Evolutionary conservation across 2,329 filamentous ascomycete species (phyloP).

Genomic region (Fusarium irregulare): DNA sequence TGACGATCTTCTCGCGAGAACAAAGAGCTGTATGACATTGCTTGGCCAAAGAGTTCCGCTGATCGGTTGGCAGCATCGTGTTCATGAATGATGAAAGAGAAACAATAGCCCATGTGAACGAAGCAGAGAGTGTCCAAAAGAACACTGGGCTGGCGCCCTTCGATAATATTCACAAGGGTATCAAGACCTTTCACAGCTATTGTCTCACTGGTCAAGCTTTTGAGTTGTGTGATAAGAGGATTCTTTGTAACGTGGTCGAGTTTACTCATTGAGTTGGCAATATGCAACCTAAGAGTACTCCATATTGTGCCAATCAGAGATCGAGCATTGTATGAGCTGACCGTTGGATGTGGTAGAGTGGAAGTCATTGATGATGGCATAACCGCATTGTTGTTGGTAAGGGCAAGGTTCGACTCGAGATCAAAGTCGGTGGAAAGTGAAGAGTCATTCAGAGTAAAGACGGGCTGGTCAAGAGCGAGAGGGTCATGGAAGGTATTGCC

Average conservation of each 20-base stretch:
- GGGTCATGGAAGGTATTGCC: conserved; percentile 45
- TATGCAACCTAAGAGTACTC: conserved; percentile 60
- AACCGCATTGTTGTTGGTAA: conserved; percentile 48
- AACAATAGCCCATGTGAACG: conserved; percentile 63
- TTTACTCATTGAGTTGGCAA: conserved; percentile 58
- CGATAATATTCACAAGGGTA: conserved; percentile 55
- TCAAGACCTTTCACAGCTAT: conserved; percentile 58
- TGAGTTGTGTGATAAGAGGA: conserved; percentile 56
- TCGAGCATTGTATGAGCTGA: conserved; percentile 45
- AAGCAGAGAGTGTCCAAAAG: conserved; percentile 62
- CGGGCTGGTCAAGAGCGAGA: conserved; percentile 50
- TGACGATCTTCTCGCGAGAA: conserved; percentile 53
- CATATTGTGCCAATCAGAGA: conserved; percentile 58
- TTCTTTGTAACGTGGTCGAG: conserved; percentile 56
- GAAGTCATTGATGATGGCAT: conserved; percentile 26
- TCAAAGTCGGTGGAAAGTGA: conserved; percentile 50
- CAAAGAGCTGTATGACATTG: conserved; percentile 56
- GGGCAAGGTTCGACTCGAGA: conserved; percentile 53
- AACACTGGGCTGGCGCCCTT: conserved; percentile 52
- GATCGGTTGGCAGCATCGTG: conserved; percentile 52
- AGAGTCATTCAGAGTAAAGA: conserved; percentile 52
- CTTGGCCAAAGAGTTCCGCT: conserved; percentile 59
- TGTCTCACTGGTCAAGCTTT: conserved; percentile 51
- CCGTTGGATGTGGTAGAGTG: conserved; percentile 35
- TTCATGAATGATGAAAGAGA: conserved; percentile 60